Percentiles rank a stretch among this genome's conserved stretches.
phyloP scores from a whole-genome alignment of 2,329 filamentous ascomycete species.

The Grosmannia penicillata region DNA sequence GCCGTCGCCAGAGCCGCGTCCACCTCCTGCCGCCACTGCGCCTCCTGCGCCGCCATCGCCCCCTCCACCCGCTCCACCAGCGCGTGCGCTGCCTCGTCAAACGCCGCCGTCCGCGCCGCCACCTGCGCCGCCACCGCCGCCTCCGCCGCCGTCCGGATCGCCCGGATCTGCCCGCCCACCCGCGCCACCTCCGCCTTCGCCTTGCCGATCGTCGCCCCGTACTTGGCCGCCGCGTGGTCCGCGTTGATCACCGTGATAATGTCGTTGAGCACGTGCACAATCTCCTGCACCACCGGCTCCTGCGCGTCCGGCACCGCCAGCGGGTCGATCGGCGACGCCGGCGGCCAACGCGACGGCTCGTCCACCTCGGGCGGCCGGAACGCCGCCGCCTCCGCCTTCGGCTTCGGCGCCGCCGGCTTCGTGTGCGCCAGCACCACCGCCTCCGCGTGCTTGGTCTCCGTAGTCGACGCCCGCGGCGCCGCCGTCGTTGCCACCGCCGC shows the following conservation, averaged over 20 bases:
- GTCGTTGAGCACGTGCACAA: slow-evolving; percentile 91
- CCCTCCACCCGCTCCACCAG: slow-evolving; percentile 79
- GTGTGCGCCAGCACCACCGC: slow-evolving; percentile 6
- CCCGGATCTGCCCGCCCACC: slow-evolving; percentile 64
- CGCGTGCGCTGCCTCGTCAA: slow-evolving; percentile 75
- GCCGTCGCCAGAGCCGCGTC: slow-evolving; percentile 72
- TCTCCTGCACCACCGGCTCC: slow-evolving; percentile 80
- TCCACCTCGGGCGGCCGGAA: slow-evolving; percentile 48
- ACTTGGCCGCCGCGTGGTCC: slow-evolving; percentile 64
- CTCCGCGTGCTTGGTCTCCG: background rate
- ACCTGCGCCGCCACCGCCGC: slow-evolving; percentile 64
- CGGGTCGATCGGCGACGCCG: slow-evolving; percentile 60
- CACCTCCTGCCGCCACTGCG: slow-evolving; percentile 75
- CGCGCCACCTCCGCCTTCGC: slow-evolving; percentile 71
- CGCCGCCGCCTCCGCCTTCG: slow-evolving; percentile 11
- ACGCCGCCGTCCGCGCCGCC: slow-evolving; percentile 53
- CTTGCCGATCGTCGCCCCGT: slow-evolving; percentile 63
- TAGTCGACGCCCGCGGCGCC: slow-evolving; percentile 5
- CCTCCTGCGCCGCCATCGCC: slow-evolving; percentile 68
- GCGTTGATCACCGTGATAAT: slow-evolving; percentile 88
- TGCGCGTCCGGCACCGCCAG: slow-evolving; percentile 59
- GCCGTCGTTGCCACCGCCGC: slow-evolving; percentile 12
- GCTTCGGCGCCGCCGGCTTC: slow-evolving; percentile 11
- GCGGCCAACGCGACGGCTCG: slow-evolving; percentile 48
- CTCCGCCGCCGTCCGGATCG: slow-evolving; percentile 54